A percentile compares a stretch with the other conserved stretches of the same genome.
phyloP scores from a whole-genome alignment of 306 rosid genomes.

The Ammopiptanthus mongolicus region DNA sequence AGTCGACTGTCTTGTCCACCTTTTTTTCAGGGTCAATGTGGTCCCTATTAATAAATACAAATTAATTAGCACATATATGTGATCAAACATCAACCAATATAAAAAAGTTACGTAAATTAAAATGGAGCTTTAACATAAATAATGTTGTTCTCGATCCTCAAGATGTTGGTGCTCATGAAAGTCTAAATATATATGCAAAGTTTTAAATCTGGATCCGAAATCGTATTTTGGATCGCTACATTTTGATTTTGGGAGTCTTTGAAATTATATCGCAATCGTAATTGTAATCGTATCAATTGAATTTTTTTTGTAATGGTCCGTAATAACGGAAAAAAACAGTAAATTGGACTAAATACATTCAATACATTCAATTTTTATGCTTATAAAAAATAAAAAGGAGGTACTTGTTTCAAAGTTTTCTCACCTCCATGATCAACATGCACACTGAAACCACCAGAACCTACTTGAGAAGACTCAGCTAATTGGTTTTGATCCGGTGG shows the following conservation, averaged over 20 bases:
- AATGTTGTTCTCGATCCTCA: slow-evolving; percentile 6
- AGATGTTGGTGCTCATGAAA: slow-evolving; percentile 47
- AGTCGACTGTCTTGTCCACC: slow-evolving; percentile 5
- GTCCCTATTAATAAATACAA: too few species aligned
- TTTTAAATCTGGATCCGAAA: too few species aligned
- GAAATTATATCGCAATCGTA: too few species aligned
- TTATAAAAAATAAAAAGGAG: slow-evolving; percentile 38
- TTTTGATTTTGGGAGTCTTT: too few species aligned
- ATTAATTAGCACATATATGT: too few species aligned
- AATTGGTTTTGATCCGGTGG: slow-evolving; percentile 4
- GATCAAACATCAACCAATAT: too few species aligned
- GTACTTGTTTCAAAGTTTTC: slow-evolving; percentile 21
- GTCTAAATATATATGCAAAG: not conserved
- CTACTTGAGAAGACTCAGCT: slow-evolving; percentile 29
- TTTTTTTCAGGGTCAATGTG: not conserved
- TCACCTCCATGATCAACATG: slow-evolving; percentile 49
- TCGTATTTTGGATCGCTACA: too few species aligned
- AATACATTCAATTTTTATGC: too few species aligned
- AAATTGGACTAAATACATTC: too few species aligned
- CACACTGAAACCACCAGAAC: slow-evolving; percentile 23
- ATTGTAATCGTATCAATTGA: too few species aligned
- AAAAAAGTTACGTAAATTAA: not conserved
- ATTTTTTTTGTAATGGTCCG: too few species aligned
- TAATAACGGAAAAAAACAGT: too few species aligned
- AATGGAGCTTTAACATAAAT: not conserved